A percentile compares a stretch with the other conserved stretches of the same genome.
Conservation (phyloP, 345 rosid species). For the Chamaenerion angustifolium region DNA sequence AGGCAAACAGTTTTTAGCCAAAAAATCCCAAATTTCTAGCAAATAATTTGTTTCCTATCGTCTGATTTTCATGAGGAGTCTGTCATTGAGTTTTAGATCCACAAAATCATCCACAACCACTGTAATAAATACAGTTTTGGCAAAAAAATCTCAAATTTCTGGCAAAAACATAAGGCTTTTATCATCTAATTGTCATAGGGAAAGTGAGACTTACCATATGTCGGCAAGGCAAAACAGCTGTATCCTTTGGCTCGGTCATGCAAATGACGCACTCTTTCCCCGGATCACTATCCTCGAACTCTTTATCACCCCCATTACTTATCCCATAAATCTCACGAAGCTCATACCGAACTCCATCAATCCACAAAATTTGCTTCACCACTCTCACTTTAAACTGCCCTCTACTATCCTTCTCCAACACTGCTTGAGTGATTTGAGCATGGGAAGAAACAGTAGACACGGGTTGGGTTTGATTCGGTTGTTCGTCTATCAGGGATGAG, state of each 20-base stretch:
- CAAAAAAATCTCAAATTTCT: no score
- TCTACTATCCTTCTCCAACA: conserved; percentile 15
- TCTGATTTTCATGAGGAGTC: no score
- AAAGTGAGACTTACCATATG: conserved; percentile 25
- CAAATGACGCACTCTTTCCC: conserved; percentile 36
- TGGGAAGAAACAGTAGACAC: conserved; percentile 10
- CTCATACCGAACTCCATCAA: conserved; percentile 24
- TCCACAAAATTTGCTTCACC: conserved; percentile 27
- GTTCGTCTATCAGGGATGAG: conserved; percentile 10
- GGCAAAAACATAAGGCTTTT: no score
- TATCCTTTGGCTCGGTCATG: conserved; percentile 33
- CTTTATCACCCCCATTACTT: conserved; percentile 13
- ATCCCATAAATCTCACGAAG: conserved; percentile 34
- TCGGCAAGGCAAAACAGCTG: conserved; percentile 32
- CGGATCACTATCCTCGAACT: conserved; percentile 17
- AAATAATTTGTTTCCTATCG: no score
- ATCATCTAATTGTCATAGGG: background rate
- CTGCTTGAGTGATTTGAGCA: conserved; percentile 32
- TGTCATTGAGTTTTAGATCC: no score
- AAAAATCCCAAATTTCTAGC: no score
- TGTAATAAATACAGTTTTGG: no score
- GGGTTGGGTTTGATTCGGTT: conserved; percentile 7
- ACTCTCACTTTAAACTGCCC: conserved; percentile 25
- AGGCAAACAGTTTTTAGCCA: no score
- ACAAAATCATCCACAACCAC: no score